Evolutionary conservation across 306 rosid genomes (phyloP), one percentile per base, ranked within the genome.

Genomic region (Vachellia collinsii): DNA sequence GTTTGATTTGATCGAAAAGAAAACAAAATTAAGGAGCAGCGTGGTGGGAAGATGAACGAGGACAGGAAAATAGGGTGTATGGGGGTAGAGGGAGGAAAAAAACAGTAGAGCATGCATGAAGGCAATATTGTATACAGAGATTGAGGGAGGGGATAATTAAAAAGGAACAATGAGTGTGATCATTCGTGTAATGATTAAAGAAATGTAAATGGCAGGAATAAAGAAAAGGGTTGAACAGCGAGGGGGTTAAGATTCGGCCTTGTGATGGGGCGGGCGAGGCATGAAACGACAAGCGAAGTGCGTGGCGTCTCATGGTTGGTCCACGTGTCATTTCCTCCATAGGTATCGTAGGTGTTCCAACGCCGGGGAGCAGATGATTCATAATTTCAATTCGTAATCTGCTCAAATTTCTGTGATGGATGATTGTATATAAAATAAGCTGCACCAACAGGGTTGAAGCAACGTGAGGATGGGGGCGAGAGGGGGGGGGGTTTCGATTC

Each of bases 281-380:
- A 64, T 56, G 17, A 51, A 62, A 34, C 10, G 7, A 23, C 65
- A 22, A 8, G 6, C 10, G 6, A 51, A 6, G 23, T 22, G 50
- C 36, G 29, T 80, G 92, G 8, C 78, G 0, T 4, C 4, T 10
- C 6, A 12, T 6, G 3, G 51, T 38, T 78, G 2, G 78, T 54
- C 82, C 77, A 87, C 85, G 81, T 80, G 71, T 66, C 14, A 3
- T 0, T 43, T 43, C 9, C 2, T 64, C 37, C 29, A 61, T 77
- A 36, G 25, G 50, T 17, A 29, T 19, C 20, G 14, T 7, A 41
- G 61, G 82, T 79, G 91, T 78, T 87, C n/a, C 83, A 85, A 4
- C 70, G 80, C 17, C 22, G 72, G 90, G 94, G 85, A 84, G 79
- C 97, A 90, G 23, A 10, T 36, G 13, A 1, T 38, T 36, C 3